Base-by-base conservation (phyloP, 1,284 basidiomycete genomes). In the Bondarzewia mesenterica region DNA sequence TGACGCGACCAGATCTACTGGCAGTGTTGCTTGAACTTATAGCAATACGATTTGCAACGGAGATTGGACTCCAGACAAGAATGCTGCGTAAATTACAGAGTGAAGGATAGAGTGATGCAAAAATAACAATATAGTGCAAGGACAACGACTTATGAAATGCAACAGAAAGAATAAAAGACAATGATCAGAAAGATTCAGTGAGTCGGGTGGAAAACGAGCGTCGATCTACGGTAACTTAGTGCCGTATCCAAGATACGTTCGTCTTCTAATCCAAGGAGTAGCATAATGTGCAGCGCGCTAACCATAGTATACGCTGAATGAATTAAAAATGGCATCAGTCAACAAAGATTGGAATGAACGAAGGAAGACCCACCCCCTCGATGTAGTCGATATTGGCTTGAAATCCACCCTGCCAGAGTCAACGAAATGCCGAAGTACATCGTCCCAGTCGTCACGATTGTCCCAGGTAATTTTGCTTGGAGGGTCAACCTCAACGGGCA, bases 401-500 rank as follows among this genome's bases (percentile, higher is more conserved):
- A 88, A 88, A 62, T 87, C 85, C 15, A 77, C 78, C 44, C 84
- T 75, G 26, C 85, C 85, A n/a, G 72, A 68, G 50, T 82, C 79
- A 48, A 86, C 77, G 57, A 83, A 88, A 64, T 85, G 79, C 22
- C 71, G 65, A 36, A 88, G 72, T 18, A 83, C 80, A 14, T 72
- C 70, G 7, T 67, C 63, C 85, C 85, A 89, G 63, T 89, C 85
- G 7, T 80, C 79, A 48, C 84, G 71, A 18, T 62, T 54, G 60
- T 88, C 85, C 85, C 85, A 88, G 18, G 77, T 68, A 58, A 88
- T 86, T 55, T 77, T 80, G 49, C 72, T 68, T 2, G 84, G 85
- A 7, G 82, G 74, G 61, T 88, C 85, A 42, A 89, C 82, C 61
- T 89, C 85, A 51, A 89, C 83, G 23, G 85, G 85, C 80, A 89